A percentile compares a stretch with the other conserved stretches of the same genome.
Evolutionary conservation across 306 rosid species (phyloP).

Genomic region (Cucumis cinereus): DNA sequence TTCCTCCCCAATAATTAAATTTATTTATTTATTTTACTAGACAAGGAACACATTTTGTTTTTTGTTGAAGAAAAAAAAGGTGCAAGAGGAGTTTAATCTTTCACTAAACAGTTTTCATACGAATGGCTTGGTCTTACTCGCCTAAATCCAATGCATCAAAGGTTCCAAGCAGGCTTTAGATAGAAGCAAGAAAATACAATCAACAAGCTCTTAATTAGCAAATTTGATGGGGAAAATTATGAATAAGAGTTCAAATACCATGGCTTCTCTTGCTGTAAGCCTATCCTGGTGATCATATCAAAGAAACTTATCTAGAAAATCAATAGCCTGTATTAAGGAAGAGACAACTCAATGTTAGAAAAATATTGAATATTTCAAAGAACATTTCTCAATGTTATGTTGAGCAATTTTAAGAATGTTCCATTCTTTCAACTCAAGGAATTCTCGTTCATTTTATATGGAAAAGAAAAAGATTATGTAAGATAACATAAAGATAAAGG

Average conservation of each 20-base stretch:
- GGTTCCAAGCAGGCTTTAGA: neutral
- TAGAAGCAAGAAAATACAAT: neutral
- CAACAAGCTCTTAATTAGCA: neutral
- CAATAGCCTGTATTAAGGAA: conserved; percentile 56
- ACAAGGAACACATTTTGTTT: neutral
- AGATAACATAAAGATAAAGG: neutral
- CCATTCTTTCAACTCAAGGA: neutral
- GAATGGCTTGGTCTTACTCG: neutral
- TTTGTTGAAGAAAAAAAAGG: too few species aligned
- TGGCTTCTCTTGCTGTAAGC: conserved; percentile 92
- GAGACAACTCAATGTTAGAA: neutral
- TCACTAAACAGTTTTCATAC: neutral
- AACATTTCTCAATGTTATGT: neutral
- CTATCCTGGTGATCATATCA: conserved; percentile 95
- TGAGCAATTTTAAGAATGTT: neutral
- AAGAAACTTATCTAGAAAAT: conserved; percentile 95
- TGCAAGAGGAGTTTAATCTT: neutral
- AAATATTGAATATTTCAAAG: neutral
- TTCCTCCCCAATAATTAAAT: too few species aligned
- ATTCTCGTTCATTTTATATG: neutral
- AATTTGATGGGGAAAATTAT: neutral
- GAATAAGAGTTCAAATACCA: conserved; percentile 32
- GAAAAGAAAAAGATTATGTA: neutral
- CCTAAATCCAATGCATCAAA: neutral
- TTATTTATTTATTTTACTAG: neutral